phyloP scores from a whole-genome alignment of 1,284 basidiomycete genomes.

The Ustilago tritici region DNA sequence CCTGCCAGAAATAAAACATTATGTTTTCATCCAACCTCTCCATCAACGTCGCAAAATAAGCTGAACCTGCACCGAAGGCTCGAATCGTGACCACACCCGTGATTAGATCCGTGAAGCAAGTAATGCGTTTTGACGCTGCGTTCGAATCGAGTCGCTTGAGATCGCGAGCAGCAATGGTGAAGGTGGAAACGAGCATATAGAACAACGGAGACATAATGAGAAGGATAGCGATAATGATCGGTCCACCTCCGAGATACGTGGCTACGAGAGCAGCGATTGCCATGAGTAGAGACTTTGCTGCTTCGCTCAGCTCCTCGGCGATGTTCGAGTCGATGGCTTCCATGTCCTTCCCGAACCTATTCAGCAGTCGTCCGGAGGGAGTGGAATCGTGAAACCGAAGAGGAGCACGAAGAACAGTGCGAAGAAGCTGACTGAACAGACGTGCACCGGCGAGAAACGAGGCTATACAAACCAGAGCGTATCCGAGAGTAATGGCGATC shows the following conservation, averaged over 20 bases:
- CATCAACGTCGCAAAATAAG: constrained; percentile 74
- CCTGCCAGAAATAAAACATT: constrained; percentile 85
- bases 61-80: constrained; percentile 74
- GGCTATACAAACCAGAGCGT: constrained; percentile 75
- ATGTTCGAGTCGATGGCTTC: constrained; percentile 85
- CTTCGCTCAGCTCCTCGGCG: constrained; percentile 65
- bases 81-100: constrained; percentile 87
- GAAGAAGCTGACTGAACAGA: constrained; percentile 75
- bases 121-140: constrained; percentile 78
- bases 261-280: constrained; percentile 74
- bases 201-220: constrained; percentile 67
- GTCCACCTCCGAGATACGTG: constrained; percentile 77
- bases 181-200: constrained; percentile 73
- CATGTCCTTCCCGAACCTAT: constrained; percentile 79
- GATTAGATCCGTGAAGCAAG: constrained; percentile 87
- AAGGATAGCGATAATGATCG: constrained; percentile 76
- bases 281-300: constrained; percentile 49
- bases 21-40: constrained; percentile 84
- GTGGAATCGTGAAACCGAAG: constrained; percentile 85
- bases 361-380: constrained; percentile 85
- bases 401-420: constrained; percentile 77
- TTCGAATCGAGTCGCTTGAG: constrained; percentile 83
- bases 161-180: constrained; percentile 88
- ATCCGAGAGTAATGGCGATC: constrained; percentile 75
- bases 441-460: constrained; percentile 77